Percentiles rank a stretch among this genome's conserved stretches.
Evolutionary conservation across 73 alveolate species (phyloP).

Genomic region (Symbiodinium natans): DNA sequence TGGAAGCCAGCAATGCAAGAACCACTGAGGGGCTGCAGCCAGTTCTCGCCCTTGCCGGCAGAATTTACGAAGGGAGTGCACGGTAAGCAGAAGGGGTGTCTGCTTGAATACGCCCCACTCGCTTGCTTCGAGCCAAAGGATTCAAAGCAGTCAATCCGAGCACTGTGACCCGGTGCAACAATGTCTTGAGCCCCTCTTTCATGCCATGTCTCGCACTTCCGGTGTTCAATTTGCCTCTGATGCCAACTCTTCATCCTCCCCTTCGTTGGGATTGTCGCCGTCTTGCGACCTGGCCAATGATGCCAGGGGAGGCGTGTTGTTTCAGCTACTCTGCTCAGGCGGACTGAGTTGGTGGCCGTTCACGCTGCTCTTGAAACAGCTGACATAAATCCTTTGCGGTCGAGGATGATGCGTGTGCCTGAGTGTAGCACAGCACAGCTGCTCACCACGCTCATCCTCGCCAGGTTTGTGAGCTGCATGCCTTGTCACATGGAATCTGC

Average conservation of each 20-base stretch:
- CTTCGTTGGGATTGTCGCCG: neutral
- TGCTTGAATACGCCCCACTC: slow-evolving; percentile 30
- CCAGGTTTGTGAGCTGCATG: neutral
- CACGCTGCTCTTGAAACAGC: neutral
- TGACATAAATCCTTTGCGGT: neutral
- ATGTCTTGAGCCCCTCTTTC: neutral
- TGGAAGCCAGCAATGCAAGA: slow-evolving; percentile 22
- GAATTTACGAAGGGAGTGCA: slow-evolving; percentile 83
- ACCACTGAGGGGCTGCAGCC: slow-evolving; percentile 44
- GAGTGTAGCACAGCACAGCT: neutral
- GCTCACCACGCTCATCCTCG: too few species aligned
- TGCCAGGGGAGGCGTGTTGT: too few species aligned
- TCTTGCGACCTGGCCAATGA: neutral
- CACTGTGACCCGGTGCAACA: neutral
- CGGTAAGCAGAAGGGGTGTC: slow-evolving; percentile 89
- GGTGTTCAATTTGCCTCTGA: neutral
- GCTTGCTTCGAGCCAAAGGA: slow-evolving; percentile 42
- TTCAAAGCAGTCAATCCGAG: neutral
- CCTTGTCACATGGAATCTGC: neutral
- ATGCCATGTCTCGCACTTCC: too few species aligned
- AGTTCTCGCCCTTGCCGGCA: slow-evolving; percentile 5
- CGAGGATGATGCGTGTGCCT: neutral
- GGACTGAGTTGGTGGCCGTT: neutral
- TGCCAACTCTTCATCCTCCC: neutral
- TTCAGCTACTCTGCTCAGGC: too few species aligned